Evolutionary conservation across 2,329 filamentous ascomycete genomes (phyloP).

Genomic region (Thielaviopsis euricoi): DNA sequence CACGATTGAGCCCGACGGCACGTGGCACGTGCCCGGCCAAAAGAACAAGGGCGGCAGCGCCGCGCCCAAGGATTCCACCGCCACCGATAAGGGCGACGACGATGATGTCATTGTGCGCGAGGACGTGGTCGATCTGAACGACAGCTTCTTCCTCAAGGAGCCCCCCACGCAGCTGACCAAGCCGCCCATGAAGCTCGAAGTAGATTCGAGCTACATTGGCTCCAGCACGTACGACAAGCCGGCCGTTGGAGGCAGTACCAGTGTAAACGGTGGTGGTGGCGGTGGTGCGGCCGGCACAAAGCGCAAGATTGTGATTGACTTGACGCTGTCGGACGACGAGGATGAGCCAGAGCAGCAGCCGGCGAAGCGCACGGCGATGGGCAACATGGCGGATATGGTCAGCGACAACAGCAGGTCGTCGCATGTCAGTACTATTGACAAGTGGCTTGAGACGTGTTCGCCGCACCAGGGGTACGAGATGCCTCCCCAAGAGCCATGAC

Average conservation of each 20-base stretch:
- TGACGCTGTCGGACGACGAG: slow-evolving; percentile 42
- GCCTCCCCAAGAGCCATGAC: not conserved
- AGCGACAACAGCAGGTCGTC: not conserved
- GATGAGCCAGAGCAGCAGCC: slow-evolving; percentile 28
- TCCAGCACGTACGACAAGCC: not conserved
- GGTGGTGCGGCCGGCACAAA: slow-evolving; percentile 26
- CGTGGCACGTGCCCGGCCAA: slow-evolving; percentile 37
- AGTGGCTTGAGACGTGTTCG: not conserved
- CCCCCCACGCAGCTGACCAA: not conserved
- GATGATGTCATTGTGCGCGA: slow-evolving; percentile 22
- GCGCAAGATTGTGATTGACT: slow-evolving; percentile 39
- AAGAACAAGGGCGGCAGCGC: slow-evolving; percentile 1
- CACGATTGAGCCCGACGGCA: slow-evolving; percentile 72
- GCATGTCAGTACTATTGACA: not conserved
- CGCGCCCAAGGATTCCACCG: not conserved
- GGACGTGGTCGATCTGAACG: not conserved
- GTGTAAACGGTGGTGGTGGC: slow-evolving; percentile 13
- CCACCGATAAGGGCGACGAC: slow-evolving; percentile 31
- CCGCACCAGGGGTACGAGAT: not conserved
- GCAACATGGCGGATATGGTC: not conserved
- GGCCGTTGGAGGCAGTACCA: not conserved
- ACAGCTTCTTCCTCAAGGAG: not conserved
- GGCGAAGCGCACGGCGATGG: slow-evolving; percentile 27
- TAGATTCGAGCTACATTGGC: not conserved
- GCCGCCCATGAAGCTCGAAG: not conserved